Percentiles rank a stretch among this genome's conserved stretches.
Conservation (phyloP, 257 asterid species). For the Penstemon newberryi region DNA sequence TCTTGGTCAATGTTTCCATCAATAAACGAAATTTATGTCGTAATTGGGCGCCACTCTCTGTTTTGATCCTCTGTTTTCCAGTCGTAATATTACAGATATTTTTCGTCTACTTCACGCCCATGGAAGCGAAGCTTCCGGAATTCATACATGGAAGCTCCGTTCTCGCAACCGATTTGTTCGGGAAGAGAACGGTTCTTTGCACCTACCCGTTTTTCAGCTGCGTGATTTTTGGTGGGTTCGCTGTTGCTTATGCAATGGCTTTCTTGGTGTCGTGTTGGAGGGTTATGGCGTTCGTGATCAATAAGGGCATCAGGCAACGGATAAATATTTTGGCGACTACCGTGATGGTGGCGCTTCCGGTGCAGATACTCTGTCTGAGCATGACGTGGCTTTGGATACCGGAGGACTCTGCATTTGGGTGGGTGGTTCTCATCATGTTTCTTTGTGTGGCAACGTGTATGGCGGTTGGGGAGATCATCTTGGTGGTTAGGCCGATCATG, state of each 20-base stretch:
- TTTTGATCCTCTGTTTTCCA: constrained; percentile 41
- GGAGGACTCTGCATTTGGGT: constrained; percentile 36
- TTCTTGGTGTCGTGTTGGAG: constrained; percentile 69
- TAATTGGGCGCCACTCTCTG: constrained; percentile 41
- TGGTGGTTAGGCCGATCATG: constrained; percentile 64
- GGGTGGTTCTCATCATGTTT: constrained; percentile 48
- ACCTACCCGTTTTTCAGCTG: constrained; percentile 67
- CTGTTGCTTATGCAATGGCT: constrained; percentile 44
- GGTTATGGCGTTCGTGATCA: constrained; percentile 60
- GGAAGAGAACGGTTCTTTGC: constrained; percentile 47
- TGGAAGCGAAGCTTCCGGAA: constrained; percentile 40
- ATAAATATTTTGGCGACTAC: constrained; percentile 48
- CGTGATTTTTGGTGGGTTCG: constrained; percentile 50
- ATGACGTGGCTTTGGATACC: constrained; percentile 58
- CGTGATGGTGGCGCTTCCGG: constrained; percentile 59
- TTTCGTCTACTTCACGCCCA: constrained; percentile 48
- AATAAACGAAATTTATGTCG: constrained; percentile 39
- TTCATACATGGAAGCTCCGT: constrained; percentile 51
- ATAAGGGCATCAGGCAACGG: constrained; percentile 59
- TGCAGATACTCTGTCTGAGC: constrained; percentile 56
- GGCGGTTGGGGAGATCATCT: constrained; percentile 53
- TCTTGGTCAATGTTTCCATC: constrained; percentile 62
- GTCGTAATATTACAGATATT: constrained; percentile 40
- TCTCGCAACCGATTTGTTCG: constrained; percentile 33
- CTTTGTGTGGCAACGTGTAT: constrained; percentile 45